These are phyloP conservation scores for Chrysosporium queenslandicum DNA, from an alignment of 2,329 filamentous ascomycete genomes.

Conservation along the genomic window DNA sequence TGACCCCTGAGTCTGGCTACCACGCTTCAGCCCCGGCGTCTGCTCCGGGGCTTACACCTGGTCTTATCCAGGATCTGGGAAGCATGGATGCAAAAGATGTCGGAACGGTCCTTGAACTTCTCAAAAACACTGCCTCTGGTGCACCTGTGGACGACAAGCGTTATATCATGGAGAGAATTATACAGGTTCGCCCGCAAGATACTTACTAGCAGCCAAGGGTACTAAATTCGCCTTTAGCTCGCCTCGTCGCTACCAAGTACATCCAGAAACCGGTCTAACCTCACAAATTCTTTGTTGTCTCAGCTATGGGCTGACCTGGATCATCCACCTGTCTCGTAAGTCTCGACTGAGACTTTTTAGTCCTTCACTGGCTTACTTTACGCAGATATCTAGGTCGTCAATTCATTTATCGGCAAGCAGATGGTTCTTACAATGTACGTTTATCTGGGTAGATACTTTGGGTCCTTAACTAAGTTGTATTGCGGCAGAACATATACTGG, in stretches of 20 bases:
- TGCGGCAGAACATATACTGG: conserved; percentile 19
- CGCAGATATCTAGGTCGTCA: conserved; percentile 30
- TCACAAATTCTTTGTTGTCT: conserved; percentile 23
- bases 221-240: conserved; percentile 22
- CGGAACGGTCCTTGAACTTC: conserved; percentile 31
- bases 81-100: conserved; percentile 41
- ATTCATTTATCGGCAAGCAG: conserved; percentile 26
- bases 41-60: conserved; percentile 28
- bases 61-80: conserved; percentile 38
- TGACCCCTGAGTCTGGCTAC: conserved; percentile 36
- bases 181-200: conserved; percentile 33
- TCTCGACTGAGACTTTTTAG: conserved; percentile 20
- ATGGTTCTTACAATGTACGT: conserved; percentile 22
- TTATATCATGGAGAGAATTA: conserved; percentile 51
- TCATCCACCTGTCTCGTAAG: conserved; percentile 26
- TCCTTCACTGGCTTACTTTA: conserved; percentile 40
- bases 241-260: conserved; percentile 23
- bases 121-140: conserved; percentile 39
- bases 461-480: background rate
- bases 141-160: conserved; percentile 51
- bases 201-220: conserved; percentile 39
- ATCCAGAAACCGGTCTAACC: conserved; percentile 19
- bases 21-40: conserved; percentile 14
- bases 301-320: conserved; percentile 26
- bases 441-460: background rate